Conservation (phyloP, 495 filamentous ascomycete genomes). For the Talaromyces ruber region DNA sequence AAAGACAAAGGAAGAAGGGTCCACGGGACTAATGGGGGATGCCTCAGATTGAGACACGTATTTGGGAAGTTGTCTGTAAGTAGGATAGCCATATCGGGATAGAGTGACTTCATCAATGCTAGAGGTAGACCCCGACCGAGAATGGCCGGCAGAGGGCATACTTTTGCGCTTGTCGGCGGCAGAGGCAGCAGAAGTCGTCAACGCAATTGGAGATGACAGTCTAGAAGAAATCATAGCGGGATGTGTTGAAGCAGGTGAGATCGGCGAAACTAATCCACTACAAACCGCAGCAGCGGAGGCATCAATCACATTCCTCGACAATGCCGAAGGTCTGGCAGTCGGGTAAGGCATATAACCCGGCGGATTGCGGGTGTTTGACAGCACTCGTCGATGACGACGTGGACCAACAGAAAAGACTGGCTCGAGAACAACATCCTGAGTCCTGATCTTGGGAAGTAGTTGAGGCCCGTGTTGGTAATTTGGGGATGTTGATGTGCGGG, state of each 20-base stretch:
- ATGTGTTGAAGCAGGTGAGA: slow-evolving; percentile 34
- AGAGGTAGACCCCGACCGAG: slow-evolving; percentile 58
- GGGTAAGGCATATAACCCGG: slow-evolving; percentile 37
- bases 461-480: slow-evolving; percentile 67
- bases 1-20: slow-evolving; percentile 35
- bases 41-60: slow-evolving; percentile 47
- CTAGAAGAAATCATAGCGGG: slow-evolving; percentile 28
- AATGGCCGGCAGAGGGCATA: slow-evolving; percentile 29
- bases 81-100: slow-evolving; percentile 67
- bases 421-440: slow-evolving; percentile 72
- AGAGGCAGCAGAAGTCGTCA: slow-evolving; percentile 22
- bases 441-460: slow-evolving; percentile 78
- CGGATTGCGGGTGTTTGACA: slow-evolving; percentile 48
- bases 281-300: slow-evolving; percentile 42
- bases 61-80: slow-evolving; percentile 67
- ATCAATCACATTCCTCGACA: slow-evolving; percentile 54
- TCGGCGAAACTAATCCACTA: slow-evolving; percentile 44
- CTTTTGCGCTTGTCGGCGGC: slow-evolving; percentile 36
- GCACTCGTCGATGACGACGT: slow-evolving; percentile 43
- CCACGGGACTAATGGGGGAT: slow-evolving; percentile 37
- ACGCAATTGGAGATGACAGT: slow-evolving; percentile 56
- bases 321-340: slow-evolving; percentile 20
- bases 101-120: slow-evolving; percentile 59
- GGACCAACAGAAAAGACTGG: slow-evolving; percentile 31
- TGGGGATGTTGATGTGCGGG: slow-evolving; percentile 60